These are phyloP conservation scores for Fusarium falciforme DNA, from an alignment of 2,329 filamentous ascomycete species.

Conservation along the genomic window DNA sequence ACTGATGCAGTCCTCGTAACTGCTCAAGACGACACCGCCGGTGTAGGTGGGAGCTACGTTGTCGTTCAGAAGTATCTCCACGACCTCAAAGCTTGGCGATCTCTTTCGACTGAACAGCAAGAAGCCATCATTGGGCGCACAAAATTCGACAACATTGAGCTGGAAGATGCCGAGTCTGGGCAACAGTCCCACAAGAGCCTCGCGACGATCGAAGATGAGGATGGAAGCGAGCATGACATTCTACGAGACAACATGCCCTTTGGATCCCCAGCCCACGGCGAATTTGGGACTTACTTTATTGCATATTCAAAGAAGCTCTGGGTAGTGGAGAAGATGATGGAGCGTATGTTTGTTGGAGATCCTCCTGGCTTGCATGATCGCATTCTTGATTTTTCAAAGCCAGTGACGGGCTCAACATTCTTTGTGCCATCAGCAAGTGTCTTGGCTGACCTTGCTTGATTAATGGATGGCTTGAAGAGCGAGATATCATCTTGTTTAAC, in stretches of 20 bases:
- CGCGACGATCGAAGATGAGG: conserved; percentile 62
- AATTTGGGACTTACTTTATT: conserved; percentile 70
- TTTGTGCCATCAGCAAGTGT: conserved; percentile 56
- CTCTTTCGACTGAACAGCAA: conserved; percentile 61
- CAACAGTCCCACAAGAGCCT: conserved; percentile 67
- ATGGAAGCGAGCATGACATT: conserved; percentile 63
- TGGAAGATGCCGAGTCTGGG: conserved; percentile 60
- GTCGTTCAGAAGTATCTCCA: conserved; percentile 71
- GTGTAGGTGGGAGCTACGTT: conserved; percentile 65
- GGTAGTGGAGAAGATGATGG: conserved; percentile 69
- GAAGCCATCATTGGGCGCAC: conserved; percentile 68
- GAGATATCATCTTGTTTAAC: no score
- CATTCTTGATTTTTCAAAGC: conserved; percentile 64
- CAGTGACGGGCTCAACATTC: conserved; percentile 64
- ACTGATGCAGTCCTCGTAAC: conserved; percentile 56
- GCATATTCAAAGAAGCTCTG: conserved; percentile 64
- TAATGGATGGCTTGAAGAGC: neutral
- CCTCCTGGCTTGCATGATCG: conserved; percentile 66
- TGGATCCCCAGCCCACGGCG: conserved; percentile 60
- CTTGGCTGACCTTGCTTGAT: conserved; percentile 19
- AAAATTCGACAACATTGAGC: conserved; percentile 68
- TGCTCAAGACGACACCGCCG: conserved; percentile 52
- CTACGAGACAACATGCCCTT: conserved; percentile 72
- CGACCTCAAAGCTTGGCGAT: conserved; percentile 60
- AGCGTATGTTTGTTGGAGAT: conserved; percentile 67